Conservation (phyloP, 2,329 filamentous ascomycete genomes). For the Ceratocystis cacaofunesta region DNA sequence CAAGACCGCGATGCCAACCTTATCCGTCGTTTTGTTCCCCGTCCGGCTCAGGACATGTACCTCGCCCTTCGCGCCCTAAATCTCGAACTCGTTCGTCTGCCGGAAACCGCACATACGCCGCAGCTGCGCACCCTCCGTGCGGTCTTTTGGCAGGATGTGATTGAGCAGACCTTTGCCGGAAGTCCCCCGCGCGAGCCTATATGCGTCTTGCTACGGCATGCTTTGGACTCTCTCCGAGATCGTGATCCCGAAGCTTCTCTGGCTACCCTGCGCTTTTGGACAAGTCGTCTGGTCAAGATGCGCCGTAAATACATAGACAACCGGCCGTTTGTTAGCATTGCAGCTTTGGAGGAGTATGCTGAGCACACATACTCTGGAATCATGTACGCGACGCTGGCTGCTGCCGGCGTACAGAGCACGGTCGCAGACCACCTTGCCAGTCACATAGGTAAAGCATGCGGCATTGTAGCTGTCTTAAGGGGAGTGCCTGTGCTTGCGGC, state of each 20-base stretch:
- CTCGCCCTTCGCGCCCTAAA: conserved; percentile 85
- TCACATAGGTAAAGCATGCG: conserved; percentile 86
- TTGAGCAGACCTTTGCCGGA: conserved; percentile 63
- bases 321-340: conserved; percentile 59
- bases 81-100: conserved; percentile 76
- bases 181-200: conserved; percentile 80
- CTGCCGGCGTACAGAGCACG: conserved; percentile 64
- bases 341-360: conserved; percentile 69
- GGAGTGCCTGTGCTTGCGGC: conserved; percentile 73
- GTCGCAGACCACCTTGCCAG: conserved; percentile 85
- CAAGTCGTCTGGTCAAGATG: conserved; percentile 62
- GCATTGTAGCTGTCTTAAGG: conserved; percentile 73
- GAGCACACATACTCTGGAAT: conserved; percentile 92
- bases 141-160: conserved; percentile 85
- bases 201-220: conserved; percentile 64
- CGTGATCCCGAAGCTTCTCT: conserved; percentile 29
- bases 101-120: conserved; percentile 78
- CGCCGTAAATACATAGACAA: conserved; percentile 74
- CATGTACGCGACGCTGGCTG: conserved; percentile 72
- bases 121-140: conserved; percentile 77
- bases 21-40: conserved; percentile 70
- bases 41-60: conserved; percentile 63
- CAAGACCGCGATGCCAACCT: conserved; percentile 83
- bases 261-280: conserved; percentile 53
- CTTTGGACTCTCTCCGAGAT: conserved; percentile 46